A percentile compares a stretch with the other conserved stretches of the same genome.
These are phyloP conservation scores for Rhododendron henanense DNA, from an alignment of 148 eudicot species.

Conservation along the genomic window DNA sequence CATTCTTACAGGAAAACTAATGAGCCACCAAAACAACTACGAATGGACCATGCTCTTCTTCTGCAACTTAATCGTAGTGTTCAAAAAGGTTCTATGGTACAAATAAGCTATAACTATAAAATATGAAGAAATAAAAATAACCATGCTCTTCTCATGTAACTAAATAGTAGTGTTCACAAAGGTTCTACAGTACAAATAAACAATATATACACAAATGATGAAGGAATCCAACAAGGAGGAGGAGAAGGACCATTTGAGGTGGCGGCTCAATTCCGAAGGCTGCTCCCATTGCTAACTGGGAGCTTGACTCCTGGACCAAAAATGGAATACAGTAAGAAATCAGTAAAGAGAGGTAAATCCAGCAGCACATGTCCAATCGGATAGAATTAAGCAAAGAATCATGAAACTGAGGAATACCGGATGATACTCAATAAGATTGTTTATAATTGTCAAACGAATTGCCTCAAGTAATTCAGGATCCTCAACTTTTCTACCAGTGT, in stretches of 20 bases:
- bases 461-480: slow-evolving; percentile 91
- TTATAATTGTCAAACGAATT: slow-evolving; percentile 92
- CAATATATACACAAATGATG: background rate
- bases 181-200: background rate
- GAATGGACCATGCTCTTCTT: background rate
- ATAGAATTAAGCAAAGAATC: slow-evolving; percentile 1
- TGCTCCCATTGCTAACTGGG: slow-evolving; percentile 84
- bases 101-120: background rate
- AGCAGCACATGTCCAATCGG: background rate
- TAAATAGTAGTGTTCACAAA: slow-evolving; percentile 4
- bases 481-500: slow-evolving; percentile 86
- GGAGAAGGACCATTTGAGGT: slow-evolving; percentile 37
- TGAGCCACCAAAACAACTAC: background rate
- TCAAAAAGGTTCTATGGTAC: background rate
- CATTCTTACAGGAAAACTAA: background rate
- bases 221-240: background rate
- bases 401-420: slow-evolving; percentile 47
- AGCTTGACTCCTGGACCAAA: slow-evolving; percentile 75
- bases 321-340: slow-evolving; percentile 17
- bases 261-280: slow-evolving; percentile 78
- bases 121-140: background rate
- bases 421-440: slow-evolving; percentile 83
- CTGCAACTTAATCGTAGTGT: background rate
- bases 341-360: background rate
- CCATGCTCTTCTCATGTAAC: background rate